Conservation (phyloP, 2,329 filamentous ascomycete species). For the Hypoxylon sp. region DNA sequence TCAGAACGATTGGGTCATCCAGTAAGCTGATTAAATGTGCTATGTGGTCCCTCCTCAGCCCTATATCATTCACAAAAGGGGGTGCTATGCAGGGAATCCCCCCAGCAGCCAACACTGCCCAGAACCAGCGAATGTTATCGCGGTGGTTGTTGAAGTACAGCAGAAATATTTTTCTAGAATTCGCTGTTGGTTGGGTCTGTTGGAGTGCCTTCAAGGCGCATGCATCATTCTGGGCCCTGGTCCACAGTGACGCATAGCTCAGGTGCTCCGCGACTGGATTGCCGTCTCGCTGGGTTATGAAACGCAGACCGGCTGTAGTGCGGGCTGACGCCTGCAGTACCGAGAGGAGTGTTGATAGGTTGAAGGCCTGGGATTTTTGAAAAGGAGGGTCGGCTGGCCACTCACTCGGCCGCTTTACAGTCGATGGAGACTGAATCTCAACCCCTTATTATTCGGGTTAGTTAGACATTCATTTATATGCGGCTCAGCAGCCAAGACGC, state of each 20-base stretch:
- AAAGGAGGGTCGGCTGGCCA: not conserved
- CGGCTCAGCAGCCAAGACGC: not conserved
- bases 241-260: conserved; percentile 15
- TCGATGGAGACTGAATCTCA: not conserved
- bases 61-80: conserved; percentile 13
- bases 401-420: conserved; percentile 1
- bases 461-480: not conserved
- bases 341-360: conserved; percentile 4
- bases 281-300: not conserved
- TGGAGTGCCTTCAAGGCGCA: conserved; percentile 3
- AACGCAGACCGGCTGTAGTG: conserved; percentile 2
- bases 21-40: conserved; percentile 13
- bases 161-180: conserved; percentile 8
- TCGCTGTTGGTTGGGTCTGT: not conserved
- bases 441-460: conserved; percentile 3
- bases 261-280: not conserved
- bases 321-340: conserved; percentile 7
- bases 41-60: conserved; percentile 18
- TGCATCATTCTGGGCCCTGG: conserved; percentile 17
- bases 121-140: conserved; percentile 23
- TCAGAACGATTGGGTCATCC: conserved; percentile 16
- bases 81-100: conserved; percentile 17
- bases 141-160: conserved; percentile 14
- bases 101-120: conserved; percentile 12
- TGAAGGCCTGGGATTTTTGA: conserved; percentile 1